These are phyloP conservation scores for Mycena maculata DNA, from an alignment of 768 basidiomycete genomes.

Conservation along the genomic window DNA sequence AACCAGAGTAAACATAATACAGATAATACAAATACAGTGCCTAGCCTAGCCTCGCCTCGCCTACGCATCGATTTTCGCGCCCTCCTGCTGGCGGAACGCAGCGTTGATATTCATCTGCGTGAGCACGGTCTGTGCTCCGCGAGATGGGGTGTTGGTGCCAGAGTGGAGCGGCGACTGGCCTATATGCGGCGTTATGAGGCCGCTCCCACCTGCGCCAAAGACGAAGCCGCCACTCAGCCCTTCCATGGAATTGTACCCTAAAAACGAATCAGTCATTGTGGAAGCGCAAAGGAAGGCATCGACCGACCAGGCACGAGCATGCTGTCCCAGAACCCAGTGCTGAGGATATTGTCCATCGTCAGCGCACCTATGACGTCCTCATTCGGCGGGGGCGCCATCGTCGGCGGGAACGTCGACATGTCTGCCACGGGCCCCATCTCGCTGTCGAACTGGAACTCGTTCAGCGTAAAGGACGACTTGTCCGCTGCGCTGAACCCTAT, in stretches of 20 bases:
- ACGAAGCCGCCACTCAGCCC: conserved; percentile 88
- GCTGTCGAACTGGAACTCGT: conserved; percentile 77
- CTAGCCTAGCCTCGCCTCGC: no score
- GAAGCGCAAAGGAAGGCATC: conserved; percentile 39
- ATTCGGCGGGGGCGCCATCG: conserved; percentile 70
- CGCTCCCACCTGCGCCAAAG: conserved; percentile 86
- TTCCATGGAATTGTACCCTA: conserved; percentile 87
- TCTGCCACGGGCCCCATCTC: conserved; percentile 90
- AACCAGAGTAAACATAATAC: background rate
- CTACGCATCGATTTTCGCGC: conserved; percentile 22
- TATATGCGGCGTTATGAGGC: conserved; percentile 81
- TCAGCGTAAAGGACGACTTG: conserved; percentile 45
- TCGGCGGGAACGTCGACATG: conserved; percentile 89
- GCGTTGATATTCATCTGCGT: conserved; percentile 61
- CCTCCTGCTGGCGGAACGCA: conserved; percentile 48
- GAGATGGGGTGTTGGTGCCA: conserved; percentile 61
- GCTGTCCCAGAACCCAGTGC: conserved; percentile 87
- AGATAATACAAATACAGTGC: background rate
- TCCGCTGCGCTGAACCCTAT: conserved; percentile 14
- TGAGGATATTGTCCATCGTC: conserved; percentile 87
- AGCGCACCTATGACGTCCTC: conserved; percentile 59
- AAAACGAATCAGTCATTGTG: conserved; percentile 8
- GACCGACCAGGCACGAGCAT: conserved; percentile 80
- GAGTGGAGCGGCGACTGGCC: conserved; percentile 70
- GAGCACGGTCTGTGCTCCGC: conserved; percentile 43